These are phyloP conservation scores for Leucoagaricus sp. DNA, from an alignment of 1,284 basidiomycete species.

Conservation along the genomic window DNA sequence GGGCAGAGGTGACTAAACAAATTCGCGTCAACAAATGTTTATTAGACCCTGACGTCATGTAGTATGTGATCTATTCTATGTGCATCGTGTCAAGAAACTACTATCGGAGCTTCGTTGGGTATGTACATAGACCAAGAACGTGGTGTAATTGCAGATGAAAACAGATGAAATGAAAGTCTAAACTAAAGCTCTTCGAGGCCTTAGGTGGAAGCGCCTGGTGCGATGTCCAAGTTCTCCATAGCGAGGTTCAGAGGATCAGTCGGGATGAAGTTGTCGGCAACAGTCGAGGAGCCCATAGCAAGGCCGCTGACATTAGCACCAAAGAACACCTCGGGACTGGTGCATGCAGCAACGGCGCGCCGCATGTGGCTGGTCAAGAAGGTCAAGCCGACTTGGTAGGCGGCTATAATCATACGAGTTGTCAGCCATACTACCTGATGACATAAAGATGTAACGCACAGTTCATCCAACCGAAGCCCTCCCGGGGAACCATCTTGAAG, in stretches of 20 bases:
- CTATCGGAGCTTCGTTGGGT: background rate
- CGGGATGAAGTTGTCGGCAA: conserved; percentile 39
- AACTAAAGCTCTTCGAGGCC: too few relatives aligned
- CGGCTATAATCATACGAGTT: conserved; percentile 54
- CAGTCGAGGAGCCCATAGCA: conserved; percentile 35
- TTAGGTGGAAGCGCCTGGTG: background rate
- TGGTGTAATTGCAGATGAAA: too few relatives aligned
- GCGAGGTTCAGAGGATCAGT: conserved; percentile 71
- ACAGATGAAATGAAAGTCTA: too few relatives aligned
- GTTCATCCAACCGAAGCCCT: conserved; percentile 99
- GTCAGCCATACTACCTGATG: conserved; percentile 1
- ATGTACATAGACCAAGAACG: too few relatives aligned
- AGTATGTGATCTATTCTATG: background rate
- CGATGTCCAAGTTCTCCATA: conserved; percentile 59
- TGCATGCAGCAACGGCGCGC: conserved; percentile 91
- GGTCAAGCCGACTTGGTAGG: conserved; percentile 93
- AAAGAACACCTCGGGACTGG: conserved; percentile 90
- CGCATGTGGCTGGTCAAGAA: conserved; percentile 94
- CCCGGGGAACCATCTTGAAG: conserved; percentile 94
- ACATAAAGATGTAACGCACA: conserved; percentile 46
- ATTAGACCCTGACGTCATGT: conserved; percentile 11
- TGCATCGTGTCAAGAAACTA: background rate
- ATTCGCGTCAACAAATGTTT: background rate
- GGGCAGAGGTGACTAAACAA: too few relatives aligned
- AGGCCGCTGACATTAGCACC: conserved; percentile 41